Conservation (phyloP, 257 asterid genomes). For the Solanum rostratum region DNA sequence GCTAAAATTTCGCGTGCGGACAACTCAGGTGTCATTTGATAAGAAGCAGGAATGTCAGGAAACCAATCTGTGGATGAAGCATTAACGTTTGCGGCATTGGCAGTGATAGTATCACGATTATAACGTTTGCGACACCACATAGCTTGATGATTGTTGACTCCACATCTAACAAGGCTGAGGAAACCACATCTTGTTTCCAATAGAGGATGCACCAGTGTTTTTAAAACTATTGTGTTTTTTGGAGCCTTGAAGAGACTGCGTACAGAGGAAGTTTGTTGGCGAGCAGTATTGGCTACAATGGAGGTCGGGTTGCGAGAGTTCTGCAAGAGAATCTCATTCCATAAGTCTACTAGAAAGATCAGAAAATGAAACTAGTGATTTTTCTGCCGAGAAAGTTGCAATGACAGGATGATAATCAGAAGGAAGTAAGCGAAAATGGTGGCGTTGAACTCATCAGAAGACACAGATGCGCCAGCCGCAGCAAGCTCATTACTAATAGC, state of each 20-base stretch:
- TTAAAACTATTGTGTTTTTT: too few species aligned
- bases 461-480: neutral
- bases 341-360: neutral
- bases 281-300: neutral
- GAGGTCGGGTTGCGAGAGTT: neutral
- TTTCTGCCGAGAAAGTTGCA: neutral
- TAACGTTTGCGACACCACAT: neutral
- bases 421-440: neutral
- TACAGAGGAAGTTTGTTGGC: neutral
- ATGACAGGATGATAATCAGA: too few species aligned
- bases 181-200: neutral
- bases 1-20: too few species aligned
- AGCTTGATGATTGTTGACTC: neutral
- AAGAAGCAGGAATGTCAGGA: too few species aligned
- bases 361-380: too few species aligned
- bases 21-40: too few species aligned
- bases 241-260: neutral
- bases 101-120: neutral
- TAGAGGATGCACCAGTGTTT: too few species aligned
- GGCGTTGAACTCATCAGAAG: neutral
- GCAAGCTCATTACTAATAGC: too few species aligned
- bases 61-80: too few species aligned
- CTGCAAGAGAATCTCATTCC: neutral
- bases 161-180: neutral
- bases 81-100: neutral